Conservation (phyloP, 495 filamentous ascomycete species). For the Hypoxylon rickii region DNA sequence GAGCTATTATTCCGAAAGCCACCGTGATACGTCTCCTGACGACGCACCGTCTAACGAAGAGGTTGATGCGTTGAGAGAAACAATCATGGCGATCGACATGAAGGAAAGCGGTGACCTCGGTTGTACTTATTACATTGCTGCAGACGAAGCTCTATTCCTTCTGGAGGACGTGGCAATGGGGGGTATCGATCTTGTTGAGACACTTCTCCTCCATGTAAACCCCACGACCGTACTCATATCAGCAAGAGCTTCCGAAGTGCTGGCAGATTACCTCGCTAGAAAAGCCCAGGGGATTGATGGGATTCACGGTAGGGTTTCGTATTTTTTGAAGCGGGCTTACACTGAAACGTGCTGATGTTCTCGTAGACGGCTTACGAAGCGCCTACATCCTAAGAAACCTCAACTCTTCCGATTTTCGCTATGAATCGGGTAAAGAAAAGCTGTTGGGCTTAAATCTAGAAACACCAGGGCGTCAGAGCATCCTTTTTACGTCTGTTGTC, state of each 20-base stretch:
- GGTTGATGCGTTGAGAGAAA: constrained; percentile 68
- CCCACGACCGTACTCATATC: constrained; percentile 82
- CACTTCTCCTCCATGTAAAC: constrained; percentile 73
- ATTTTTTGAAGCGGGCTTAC: neutral
- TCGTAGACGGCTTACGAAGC: constrained; percentile 42
- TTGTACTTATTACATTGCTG: constrained; percentile 82
- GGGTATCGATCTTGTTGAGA: constrained; percentile 71
- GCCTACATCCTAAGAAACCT: constrained; percentile 76
- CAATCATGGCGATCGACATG: constrained; percentile 85
- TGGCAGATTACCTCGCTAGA: constrained; percentile 52
- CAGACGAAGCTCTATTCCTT: constrained; percentile 75
- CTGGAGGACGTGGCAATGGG: constrained; percentile 80
- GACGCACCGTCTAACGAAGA: constrained; percentile 43
- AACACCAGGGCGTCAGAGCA: constrained; percentile 49
- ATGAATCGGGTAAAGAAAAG: constrained; percentile 69
- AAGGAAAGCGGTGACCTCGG: constrained; percentile 69
- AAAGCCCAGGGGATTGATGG: constrained; percentile 47
- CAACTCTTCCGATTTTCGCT: constrained; percentile 77
- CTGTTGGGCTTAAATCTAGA: constrained; percentile 62
- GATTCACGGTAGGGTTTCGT: constrained; percentile 36
- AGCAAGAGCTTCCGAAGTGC: constrained; percentile 65
- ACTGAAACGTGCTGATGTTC: constrained; percentile 8
- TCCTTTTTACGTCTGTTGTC: constrained; percentile 60
- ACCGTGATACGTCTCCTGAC: constrained; percentile 1
- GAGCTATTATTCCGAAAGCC: constrained; percentile 10